These are phyloP conservation scores for Barnettozyma pratensis DNA, from an alignment of 805 yeast species.

Conservation along the genomic window DNA sequence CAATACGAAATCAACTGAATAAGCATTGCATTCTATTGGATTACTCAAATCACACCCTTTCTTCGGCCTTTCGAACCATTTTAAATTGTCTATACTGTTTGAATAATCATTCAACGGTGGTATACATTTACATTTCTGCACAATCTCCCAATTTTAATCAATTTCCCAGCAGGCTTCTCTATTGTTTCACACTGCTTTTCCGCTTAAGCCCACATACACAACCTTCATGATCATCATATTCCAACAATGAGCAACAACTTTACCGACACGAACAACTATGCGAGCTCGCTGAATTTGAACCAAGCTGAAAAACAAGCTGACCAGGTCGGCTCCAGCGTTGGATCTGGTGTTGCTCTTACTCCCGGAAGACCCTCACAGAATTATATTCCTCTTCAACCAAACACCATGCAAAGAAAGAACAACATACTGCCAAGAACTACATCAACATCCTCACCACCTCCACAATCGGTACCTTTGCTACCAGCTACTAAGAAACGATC, in stretches of 20 bases:
- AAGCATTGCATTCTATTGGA: too few species aligned
- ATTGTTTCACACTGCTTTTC: too few species aligned
- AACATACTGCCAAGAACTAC: not conserved
- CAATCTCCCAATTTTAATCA: too few species aligned
- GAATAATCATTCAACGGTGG: too few species aligned
- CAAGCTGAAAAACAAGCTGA: not conserved
- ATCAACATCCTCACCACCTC: not conserved
- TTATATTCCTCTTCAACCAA: constrained; percentile 6
- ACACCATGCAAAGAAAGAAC: constrained; percentile 1
- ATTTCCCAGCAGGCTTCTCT: too few species aligned
- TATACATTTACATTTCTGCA: too few species aligned
- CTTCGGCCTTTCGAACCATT: too few species aligned
- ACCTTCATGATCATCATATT: constrained; percentile 2
- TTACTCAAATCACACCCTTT: too few species aligned
- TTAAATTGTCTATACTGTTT: too few species aligned
- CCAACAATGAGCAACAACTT: constrained; percentile 25
- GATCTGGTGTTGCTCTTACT: not conserved
- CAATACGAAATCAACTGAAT: too few species aligned
- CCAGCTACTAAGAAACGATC: constrained; percentile 16
- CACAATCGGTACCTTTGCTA: constrained; percentile 9
- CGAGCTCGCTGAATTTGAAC: constrained; percentile 15
- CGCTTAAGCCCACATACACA: not conserved
- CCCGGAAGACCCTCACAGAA: not conserved
- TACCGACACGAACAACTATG: constrained; percentile 26
- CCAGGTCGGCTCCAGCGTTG: too few species aligned